Conservation (phyloP, 352 stramenopile genomes). For the Phytophthora sp. region DNA sequence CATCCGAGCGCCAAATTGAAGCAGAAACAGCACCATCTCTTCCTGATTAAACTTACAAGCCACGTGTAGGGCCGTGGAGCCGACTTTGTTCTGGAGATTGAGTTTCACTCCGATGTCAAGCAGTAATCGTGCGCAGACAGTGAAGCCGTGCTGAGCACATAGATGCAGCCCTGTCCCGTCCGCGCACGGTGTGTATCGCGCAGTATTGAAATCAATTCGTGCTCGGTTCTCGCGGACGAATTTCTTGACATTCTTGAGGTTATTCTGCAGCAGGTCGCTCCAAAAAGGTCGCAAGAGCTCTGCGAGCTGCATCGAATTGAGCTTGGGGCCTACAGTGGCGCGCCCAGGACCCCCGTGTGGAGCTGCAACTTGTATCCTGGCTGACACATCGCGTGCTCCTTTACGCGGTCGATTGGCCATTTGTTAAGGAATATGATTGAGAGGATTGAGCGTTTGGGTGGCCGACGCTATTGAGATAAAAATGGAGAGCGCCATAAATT, state of each 20-base stretch:
- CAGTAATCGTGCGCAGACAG: constrained; percentile 47
- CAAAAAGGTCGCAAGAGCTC: constrained; percentile 62
- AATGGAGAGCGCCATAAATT: too few species aligned
- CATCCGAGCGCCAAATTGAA: constrained; percentile 42
- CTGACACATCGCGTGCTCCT: constrained; percentile 1
- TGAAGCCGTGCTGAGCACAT: constrained; percentile 60
- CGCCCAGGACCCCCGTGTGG: background rate
- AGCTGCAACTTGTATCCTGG: constrained; percentile 1
- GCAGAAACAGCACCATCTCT: constrained; percentile 43
- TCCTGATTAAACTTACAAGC: constrained; percentile 59
- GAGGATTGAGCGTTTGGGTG: too few species aligned
- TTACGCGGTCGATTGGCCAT: constrained; percentile 23
- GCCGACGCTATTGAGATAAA: too few species aligned
- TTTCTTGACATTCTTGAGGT: constrained; percentile 52
- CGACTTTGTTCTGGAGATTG: constrained; percentile 61
- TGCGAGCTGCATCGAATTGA: constrained; percentile 50
- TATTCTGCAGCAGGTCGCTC: constrained; percentile 54
- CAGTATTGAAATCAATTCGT: constrained; percentile 49
- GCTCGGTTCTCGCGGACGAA: constrained; percentile 43
- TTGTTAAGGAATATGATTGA: too few species aligned
- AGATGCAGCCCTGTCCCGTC: constrained; percentile 59
- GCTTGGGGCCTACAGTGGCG: constrained; percentile 17
- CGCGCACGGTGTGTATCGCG: constrained; percentile 44
- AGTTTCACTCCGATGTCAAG: constrained; percentile 42
- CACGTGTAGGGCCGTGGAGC: constrained; percentile 59